Conservation (phyloP, 2,329 filamentous ascomycete genomes). For the Aspergillus caelatus region DNA sequence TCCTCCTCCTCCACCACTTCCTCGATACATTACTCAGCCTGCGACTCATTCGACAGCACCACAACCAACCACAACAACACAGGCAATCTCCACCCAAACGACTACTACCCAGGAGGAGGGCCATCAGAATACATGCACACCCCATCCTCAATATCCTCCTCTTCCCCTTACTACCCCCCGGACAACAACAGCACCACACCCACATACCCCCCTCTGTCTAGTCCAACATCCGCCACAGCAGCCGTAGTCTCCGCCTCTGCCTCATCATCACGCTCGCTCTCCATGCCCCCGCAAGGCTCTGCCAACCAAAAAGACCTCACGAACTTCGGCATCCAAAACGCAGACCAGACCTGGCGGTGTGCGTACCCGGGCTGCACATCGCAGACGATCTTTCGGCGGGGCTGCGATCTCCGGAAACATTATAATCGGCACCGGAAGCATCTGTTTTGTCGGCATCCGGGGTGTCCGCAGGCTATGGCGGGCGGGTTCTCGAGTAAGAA, state of each 20-base stretch:
- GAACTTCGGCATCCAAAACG: constrained; percentile 35
- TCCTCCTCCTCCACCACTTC: background rate
- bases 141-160: background rate
- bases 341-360: constrained; percentile 57
- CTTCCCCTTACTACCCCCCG: background rate
- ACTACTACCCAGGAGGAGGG: background rate
- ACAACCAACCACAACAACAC: background rate
- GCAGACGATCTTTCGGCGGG: constrained; percentile 59
- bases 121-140: background rate
- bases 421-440: constrained; percentile 65
- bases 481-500: constrained; percentile 67
- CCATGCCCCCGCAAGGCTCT: background rate
- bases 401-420: constrained; percentile 65
- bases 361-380: constrained; percentile 63
- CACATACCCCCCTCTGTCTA: background rate
- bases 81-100: background rate
- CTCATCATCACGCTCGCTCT: background rate
- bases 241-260: background rate
- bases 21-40: background rate
- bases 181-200: background rate
- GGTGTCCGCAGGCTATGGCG: constrained; percentile 59
- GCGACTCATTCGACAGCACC: background rate
- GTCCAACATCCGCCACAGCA: background rate
- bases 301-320: constrained; percentile 27
- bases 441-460: constrained; percentile 62